These are phyloP conservation scores for Betula pendula DNA, from an alignment of 306 rosid genomes.

Conservation along the genomic window DNA sequence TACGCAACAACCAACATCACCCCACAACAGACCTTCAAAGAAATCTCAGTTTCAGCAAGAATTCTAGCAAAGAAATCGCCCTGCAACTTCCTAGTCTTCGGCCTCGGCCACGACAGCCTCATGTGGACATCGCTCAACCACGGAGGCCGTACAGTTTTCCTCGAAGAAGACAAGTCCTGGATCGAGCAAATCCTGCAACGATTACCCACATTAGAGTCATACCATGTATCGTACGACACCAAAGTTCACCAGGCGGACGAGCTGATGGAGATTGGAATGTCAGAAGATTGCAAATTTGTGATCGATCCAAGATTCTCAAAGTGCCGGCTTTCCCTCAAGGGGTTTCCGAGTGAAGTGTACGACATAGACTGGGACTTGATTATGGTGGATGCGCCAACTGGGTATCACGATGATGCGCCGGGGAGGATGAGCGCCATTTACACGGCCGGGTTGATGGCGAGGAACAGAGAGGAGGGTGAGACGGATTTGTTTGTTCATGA, in stretches of 20 bases:
- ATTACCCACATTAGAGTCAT: slow-evolving; percentile 58
- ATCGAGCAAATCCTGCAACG: slow-evolving; percentile 51
- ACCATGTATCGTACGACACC: slow-evolving; percentile 78
- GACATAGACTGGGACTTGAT: slow-evolving; percentile 87
- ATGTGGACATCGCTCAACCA: slow-evolving; percentile 91
- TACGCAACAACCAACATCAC: slow-evolving; percentile 80
- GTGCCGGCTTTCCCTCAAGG: slow-evolving; percentile 66
- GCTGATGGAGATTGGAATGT: slow-evolving; percentile 44
- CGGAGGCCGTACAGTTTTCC: slow-evolving; percentile 84
- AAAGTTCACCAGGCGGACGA: slow-evolving; percentile 65
- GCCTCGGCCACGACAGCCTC: slow-evolving; percentile 87
- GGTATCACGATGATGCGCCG: slow-evolving; percentile 72
- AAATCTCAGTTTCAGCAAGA: slow-evolving; percentile 70
- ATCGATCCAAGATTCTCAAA: slow-evolving; percentile 69
- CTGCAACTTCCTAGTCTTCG: slow-evolving; percentile 85
- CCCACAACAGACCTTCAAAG: slow-evolving; percentile 77
- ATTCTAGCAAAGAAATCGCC: slow-evolving; percentile 69
- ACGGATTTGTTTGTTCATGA: slow-evolving; percentile 91
- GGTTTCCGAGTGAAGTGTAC: slow-evolving; percentile 66
- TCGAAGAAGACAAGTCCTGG: slow-evolving; percentile 83
- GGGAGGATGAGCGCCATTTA: slow-evolving; percentile 92
- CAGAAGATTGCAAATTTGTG: slow-evolving; percentile 56
- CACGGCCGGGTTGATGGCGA: slow-evolving; percentile 86
- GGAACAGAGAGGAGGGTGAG: slow-evolving; percentile 78
- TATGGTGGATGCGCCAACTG: slow-evolving; percentile 97